Evolutionary conservation across 805 yeast genomes (phyloP), one percentile per base, ranked within the genome.

Genomic region (Candida sakaeoensis): DNA sequence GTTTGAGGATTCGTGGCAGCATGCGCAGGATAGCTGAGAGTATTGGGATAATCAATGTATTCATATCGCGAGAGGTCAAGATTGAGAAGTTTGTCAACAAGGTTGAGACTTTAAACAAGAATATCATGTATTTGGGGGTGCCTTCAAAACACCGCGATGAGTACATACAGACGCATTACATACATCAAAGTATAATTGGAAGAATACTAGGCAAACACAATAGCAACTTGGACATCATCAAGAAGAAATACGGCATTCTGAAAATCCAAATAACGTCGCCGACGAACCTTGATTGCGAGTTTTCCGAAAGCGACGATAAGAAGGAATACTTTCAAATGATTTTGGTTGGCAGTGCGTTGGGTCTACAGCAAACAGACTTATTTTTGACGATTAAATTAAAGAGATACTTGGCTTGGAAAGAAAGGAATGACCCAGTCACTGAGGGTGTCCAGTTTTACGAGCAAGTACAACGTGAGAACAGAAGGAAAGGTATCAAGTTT

Each of bases 301-400:
- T 34, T 34, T 4, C 15, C 4, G 16, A 25, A 17, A 16, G 9
- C 3, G 37, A 34, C 17, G 3, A 12, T 4, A 34, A 25, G 10
- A 34, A 34, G 2, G 37, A 34, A 34, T 34, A 24, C 18, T 24
- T 24, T 17, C 23, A 34, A 24, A 17, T 34, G 37, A 34, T 19
- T 10, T n/a, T 34, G 15, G n/a, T 34, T 24, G 37, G 37, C 2
- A 18, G 17, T 24, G 37, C 37, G 12, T 15, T 12, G 16, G 2
- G 19, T 5, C 16, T 34, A 8, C 10, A 24, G 8, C 5, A 24
- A n/a, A 5, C 30, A 17, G 37, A 34, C 25, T 8, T 4, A 4
- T 34, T 15, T 25, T 34, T 16, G 13, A 34, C 23, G 8, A 27
- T 17, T 3, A 34, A 34, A 25, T 24, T 34, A 10, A 21, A 34